Percentiles rank a stretch among this genome's conserved stretches.
Conservation (phyloP, 495 filamentous ascomycete species). For the Tirmania nivea region DNA sequence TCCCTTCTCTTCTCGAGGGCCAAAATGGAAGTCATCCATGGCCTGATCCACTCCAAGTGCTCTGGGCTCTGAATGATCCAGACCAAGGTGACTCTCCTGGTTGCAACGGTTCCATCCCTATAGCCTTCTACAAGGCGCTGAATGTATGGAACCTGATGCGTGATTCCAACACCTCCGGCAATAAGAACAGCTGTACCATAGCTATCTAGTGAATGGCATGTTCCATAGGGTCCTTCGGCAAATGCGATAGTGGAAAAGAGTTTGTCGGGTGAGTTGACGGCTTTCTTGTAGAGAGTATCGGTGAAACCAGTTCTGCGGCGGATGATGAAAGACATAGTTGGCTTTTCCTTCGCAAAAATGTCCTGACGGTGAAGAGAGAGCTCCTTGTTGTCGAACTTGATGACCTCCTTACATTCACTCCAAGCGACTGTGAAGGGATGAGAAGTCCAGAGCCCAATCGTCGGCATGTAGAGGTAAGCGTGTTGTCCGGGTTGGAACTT, state of each 20-base stretch:
- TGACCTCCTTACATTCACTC: conserved; percentile 33
- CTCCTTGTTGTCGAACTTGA: conserved; percentile 26
- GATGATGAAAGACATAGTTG: conserved; percentile 57
- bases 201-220: conserved; percentile 40
- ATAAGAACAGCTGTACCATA: conserved; percentile 78
- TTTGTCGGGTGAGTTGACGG: conserved; percentile 34
- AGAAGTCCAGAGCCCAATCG: conserved; percentile 44
- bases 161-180: conserved; percentile 73
- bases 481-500: conserved; percentile 54
- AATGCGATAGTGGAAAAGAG: conserved; percentile 38
- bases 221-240: conserved; percentile 70
- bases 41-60: conserved; percentile 75
- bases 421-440: conserved; percentile 48
- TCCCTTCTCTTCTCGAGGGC: conserved; percentile 63
- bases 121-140: conserved; percentile 52
- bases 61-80: conserved; percentile 83
- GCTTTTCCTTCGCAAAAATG: conserved; percentile 33
- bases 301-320: conserved; percentile 67
- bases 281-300: conserved; percentile 46
- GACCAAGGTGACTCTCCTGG: conserved; percentile 56
- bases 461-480: conserved; percentile 63
- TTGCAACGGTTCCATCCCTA: conserved; percentile 47
- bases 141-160: conserved; percentile 61
- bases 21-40: conserved; percentile 90
- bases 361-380: conserved; percentile 36